Percentiles rank a stretch among this genome's conserved stretches.
These are phyloP conservation scores for Berkeleyomyces rouxiae DNA, from an alignment of 2,329 filamentous ascomycete genomes.

Conservation along the genomic window DNA sequence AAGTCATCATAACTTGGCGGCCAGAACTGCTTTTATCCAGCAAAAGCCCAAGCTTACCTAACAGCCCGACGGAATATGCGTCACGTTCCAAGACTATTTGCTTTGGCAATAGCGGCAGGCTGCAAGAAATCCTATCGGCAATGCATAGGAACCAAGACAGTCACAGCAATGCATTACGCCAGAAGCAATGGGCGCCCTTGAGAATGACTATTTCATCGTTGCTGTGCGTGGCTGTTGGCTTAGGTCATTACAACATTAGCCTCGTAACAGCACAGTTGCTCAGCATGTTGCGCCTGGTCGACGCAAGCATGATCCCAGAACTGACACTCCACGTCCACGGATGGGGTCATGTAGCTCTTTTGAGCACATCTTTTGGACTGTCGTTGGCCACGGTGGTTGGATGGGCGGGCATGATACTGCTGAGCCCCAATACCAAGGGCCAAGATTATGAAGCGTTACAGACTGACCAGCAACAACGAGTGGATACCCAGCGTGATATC, in stretches of 20 bases:
- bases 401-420: not conserved
- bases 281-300: constrained; percentile 1
- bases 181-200: not conserved
- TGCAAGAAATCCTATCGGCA: not conserved
- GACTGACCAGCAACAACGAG: not conserved
- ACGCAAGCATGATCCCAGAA: not conserved
- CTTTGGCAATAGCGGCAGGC: not conserved
- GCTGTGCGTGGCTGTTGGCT: not conserved
- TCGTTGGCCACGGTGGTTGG: not conserved
- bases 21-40: not conserved
- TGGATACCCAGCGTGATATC: not conserved
- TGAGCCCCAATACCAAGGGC: not conserved
- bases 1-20: not conserved
- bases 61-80: not conserved
- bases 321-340: not conserved
- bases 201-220: not conserved
- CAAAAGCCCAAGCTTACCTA: not conserved
- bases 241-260: constrained; percentile 3
- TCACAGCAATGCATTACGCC: not conserved
- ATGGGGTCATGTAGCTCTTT: not conserved
- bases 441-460: not conserved
- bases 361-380: not conserved
- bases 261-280: constrained; percentile 6
- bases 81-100: not conserved
- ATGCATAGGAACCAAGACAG: not conserved